phyloP scores from a whole-genome alignment of 2,329 filamentous ascomycete genomes.

The Colletotrichum trifolii region DNA sequence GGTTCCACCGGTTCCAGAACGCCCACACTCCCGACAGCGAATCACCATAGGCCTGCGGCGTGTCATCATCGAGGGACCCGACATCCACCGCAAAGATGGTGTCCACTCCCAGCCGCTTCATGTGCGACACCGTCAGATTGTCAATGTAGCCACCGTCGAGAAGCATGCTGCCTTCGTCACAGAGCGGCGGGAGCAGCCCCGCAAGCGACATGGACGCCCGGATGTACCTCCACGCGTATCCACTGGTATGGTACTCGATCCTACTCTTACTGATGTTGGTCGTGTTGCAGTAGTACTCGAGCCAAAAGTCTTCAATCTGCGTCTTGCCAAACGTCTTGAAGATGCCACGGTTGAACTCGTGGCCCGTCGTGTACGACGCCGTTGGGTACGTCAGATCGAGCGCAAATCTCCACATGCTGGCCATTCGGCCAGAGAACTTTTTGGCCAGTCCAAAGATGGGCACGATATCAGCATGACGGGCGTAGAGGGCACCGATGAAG shows the following conservation, averaged over 20 bases:
- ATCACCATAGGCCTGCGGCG: conserved; percentile 92
- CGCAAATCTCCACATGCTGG: conserved; percentile 98
- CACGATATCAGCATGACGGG: conserved; percentile 94
- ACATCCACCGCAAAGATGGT: conserved; percentile 97
- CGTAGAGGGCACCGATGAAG: conserved; percentile 95
- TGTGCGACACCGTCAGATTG: conserved; percentile 95
- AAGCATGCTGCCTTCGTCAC: conserved; percentile 96
- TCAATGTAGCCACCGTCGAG: conserved; percentile 97
- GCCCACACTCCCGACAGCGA: conserved; percentile 96
- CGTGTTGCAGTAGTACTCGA: conserved; percentile 99
- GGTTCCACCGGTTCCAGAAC: conserved; percentile 95
- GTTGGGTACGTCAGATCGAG: conserved; percentile 96
- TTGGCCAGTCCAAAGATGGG: conserved; percentile 97
- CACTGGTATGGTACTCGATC: conserved; percentile 91
- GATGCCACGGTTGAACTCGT: conserved; percentile 98
- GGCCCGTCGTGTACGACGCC: conserved; percentile 95
- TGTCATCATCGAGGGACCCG: conserved; percentile 89
- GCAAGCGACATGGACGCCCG: conserved; percentile 97
- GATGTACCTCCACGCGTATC: conserved; percentile 98
- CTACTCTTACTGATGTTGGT: conserved; percentile 97
- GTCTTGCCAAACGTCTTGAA: conserved; percentile 98
- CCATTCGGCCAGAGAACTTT: conserved; percentile 98
- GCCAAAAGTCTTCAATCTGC: conserved; percentile 99
- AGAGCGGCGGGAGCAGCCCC: conserved; percentile 90
- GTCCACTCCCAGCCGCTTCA: conserved; percentile 93